These are phyloP conservation scores for Fusarium chaquense DNA, from an alignment of 2,329 filamentous ascomycete genomes.

Conservation along the genomic window DNA sequence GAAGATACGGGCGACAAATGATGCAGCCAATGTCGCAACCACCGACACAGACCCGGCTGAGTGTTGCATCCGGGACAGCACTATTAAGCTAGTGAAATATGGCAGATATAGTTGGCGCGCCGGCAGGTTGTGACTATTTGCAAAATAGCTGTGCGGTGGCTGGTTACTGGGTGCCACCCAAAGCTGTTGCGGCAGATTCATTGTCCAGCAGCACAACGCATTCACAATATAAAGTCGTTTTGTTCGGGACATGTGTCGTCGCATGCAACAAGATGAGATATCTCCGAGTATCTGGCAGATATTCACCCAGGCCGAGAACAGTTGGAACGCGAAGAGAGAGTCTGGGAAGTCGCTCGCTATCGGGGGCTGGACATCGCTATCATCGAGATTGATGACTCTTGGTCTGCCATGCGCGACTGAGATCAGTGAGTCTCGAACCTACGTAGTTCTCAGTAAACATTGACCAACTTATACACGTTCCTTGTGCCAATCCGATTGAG, in stretches of 20 bases:
- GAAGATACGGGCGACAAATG: background rate
- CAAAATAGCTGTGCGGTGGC: slow-evolving; percentile 1
- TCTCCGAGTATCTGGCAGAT: background rate
- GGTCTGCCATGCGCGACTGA: slow-evolving; percentile 4
- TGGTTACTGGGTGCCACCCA: background rate
- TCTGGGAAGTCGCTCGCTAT: slow-evolving; percentile 2
- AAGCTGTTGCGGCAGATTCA: background rate
- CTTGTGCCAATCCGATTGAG: too few relatives aligned
- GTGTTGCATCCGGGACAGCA: slow-evolving; percentile 5
- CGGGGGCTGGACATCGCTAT: background rate
- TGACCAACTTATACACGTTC: background rate
- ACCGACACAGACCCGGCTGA: background rate
- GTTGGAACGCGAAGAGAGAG: background rate
- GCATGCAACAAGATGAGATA: slow-evolving; percentile 2
- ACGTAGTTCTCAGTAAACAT: background rate
- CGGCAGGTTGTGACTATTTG: background rate
- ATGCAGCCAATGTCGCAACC: background rate
- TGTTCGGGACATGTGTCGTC: slow-evolving; percentile 1
- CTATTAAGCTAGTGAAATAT: slow-evolving; percentile 1
- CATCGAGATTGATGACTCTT: slow-evolving; percentile 4
- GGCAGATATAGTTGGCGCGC: background rate
- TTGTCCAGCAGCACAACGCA: background rate
- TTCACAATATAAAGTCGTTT: slow-evolving; percentile 1
- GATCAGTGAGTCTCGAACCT: background rate
- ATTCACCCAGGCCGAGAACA: background rate